A percentile compares a stretch with the other conserved stretches of the same genome.
phyloP scores from a whole-genome alignment of 768 basidiomycete genomes.

The Xerocomellus amylosporus region DNA sequence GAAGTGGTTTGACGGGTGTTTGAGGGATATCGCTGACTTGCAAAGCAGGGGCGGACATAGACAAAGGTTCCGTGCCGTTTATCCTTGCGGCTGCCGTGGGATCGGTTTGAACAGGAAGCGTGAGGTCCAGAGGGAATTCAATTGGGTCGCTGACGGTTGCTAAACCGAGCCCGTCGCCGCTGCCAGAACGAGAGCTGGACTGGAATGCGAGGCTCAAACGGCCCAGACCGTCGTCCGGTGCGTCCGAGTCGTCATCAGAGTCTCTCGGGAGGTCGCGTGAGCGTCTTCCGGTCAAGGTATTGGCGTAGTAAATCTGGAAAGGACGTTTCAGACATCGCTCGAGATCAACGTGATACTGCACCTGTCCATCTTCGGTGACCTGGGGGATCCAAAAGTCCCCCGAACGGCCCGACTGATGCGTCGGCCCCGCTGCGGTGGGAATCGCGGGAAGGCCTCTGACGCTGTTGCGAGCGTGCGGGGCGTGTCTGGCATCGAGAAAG shows the following conservation, averaged over 20 bases:
- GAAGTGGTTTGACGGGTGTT: conserved; percentile 5
- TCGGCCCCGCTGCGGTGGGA: conserved; percentile 9
- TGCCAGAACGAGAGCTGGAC: conserved; percentile 48
- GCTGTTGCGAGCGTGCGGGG: conserved; percentile 15
- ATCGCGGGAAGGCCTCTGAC: conserved; percentile 32
- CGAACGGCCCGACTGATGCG: conserved; percentile 24
- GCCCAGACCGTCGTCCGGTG: conserved; percentile 54
- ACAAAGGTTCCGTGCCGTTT: background rate
- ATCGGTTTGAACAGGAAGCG: background rate
- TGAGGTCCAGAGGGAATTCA: background rate
- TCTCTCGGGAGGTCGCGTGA: conserved; percentile 80
- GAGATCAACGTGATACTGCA: conserved; percentile 33
- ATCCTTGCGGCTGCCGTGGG: background rate
- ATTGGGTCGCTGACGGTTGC: conserved; percentile 22
- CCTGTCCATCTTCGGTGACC: conserved; percentile 78
- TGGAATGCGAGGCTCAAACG: conserved; percentile 46
- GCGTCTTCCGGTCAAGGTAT: conserved; percentile 76
- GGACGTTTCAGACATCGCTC: background rate
- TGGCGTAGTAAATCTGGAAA: conserved; percentile 86
- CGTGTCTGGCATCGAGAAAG: conserved; percentile 3
- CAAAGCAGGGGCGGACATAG: background rate
- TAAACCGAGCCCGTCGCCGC: conserved; percentile 47
- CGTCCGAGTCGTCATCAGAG: conserved; percentile 52
- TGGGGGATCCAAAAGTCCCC: conserved; percentile 91
- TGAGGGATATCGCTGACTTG: background rate